Conservation (phyloP, 164 flowering plant genomes). For the Saururus chinensis region DNA sequence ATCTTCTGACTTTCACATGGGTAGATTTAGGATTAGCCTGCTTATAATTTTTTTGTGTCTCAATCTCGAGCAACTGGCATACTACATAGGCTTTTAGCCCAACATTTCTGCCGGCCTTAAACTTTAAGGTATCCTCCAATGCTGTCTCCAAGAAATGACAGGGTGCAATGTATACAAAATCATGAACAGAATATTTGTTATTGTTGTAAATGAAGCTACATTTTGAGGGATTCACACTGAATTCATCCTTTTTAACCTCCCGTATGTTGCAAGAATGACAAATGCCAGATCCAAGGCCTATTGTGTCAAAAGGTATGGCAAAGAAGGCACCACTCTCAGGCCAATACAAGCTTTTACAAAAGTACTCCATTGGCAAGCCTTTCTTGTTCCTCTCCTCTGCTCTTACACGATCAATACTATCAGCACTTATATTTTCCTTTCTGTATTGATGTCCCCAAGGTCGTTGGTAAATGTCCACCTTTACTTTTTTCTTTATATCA, state of each 20-base stretch:
- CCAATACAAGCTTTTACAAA: slow-evolving; percentile 79
- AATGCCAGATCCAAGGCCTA: slow-evolving; percentile 70
- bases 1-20: slow-evolving; percentile 56
- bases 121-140: slow-evolving; percentile 26
- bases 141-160: slow-evolving; percentile 26
- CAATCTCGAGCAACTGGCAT: slow-evolving; percentile 62
- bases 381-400: slow-evolving; percentile 73
- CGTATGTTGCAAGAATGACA: slow-evolving; percentile 54
- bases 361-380: slow-evolving; percentile 70
- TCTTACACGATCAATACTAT: slow-evolving; percentile 39
- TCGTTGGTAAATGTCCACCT: slow-evolving; percentile 30
- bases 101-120: slow-evolving; percentile 78
- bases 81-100: slow-evolving; percentile 76
- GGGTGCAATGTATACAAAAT: slow-evolving; percentile 63
- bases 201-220: slow-evolving; percentile 42
- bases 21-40: slow-evolving; percentile 24
- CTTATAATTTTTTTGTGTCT: slow-evolving; percentile 22
- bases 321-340: slow-evolving; percentile 85
- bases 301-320: slow-evolving; percentile 30
- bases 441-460: slow-evolving; percentile 85
- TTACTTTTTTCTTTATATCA: slow-evolving; percentile 40
- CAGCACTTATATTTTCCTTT: slow-evolving; percentile 41
- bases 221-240: slow-evolving; percentile 29
- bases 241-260: slow-evolving; percentile 28
- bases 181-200: slow-evolving; percentile 43